Evolutionary conservation across 2,329 filamentous ascomycete genomes (phyloP), one percentile per base, ranked within the genome.

Genomic region (Verticillium nonalfalfae): DNA sequence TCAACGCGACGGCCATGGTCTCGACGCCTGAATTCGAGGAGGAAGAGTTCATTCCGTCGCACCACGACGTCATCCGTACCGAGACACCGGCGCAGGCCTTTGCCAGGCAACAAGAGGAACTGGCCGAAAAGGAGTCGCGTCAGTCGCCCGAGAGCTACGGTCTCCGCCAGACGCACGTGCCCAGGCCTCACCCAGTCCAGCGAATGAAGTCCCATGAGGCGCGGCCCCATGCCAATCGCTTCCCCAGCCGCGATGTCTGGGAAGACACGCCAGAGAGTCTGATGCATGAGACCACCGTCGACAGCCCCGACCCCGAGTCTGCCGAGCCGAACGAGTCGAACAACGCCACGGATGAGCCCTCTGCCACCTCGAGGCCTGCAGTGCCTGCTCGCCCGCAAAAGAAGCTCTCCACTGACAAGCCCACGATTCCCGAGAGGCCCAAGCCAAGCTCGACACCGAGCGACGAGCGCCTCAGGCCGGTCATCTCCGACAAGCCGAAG

Each of bases 201-300:
- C 50, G 36, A 21, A 18, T 60, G 35, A 63, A 65, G 59, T 69
- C 74, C 15, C 67, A 73, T 56, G 81, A 84, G 50, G 76, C 75
- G 13, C 79, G 88, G 26, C 84, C 88, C 5, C 79, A 78, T 15
- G 71, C 83, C 67, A 87, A 88, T 59, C 86, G 92, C 13, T 98
- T 98, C 73, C 94, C 94, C 0, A 97, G 93, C 72, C 87, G 87
- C 60, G 94, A 98, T 75, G 87, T 97, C 52, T 97, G 94, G 94
- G 94, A 98, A 76, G 94, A 98, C 73, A 88, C 85, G 0, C 94
- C 94, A 1, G 92, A 96, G 68, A 94, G 91, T 69, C 84, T 90
- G 61, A 83, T 90, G 65, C 83, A 96, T 21, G 87, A 93, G 69
- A 90, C 93, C 0, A 93, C 89, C 0, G 87, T 96, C 58, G 80